Base-by-base conservation (phyloP, 371 early-diverging fungal species). In the Syncephalis fuscata region DNA sequence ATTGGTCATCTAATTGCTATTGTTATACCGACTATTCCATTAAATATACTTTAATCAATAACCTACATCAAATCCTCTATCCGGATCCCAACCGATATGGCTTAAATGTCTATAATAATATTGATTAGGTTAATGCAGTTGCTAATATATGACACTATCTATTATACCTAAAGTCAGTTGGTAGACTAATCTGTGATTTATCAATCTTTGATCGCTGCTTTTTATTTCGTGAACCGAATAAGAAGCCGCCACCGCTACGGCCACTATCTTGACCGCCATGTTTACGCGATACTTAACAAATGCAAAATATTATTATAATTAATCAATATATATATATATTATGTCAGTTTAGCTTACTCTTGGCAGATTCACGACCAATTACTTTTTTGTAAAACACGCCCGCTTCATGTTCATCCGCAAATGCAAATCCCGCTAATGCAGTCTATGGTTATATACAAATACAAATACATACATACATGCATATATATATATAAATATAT, bases 381-480 rank as follows among this genome's bases (percentile, higher is more conserved):
- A 83, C 70, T 57, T 76, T 80, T 46, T 82, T 76, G 56, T 70
- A 71, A 57, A 93, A 89, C 32, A 66, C 61, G 2, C 65, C 58
- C 1, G 90, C 91, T 52, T 91, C 93, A 47, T 64, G 68, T 44
- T 78, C 85, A 55, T 89, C 84, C 19, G 83, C 85, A 63, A 93
- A 93, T 9, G 84, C 82, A 25, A 93, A 69, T 1, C 82, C 94
- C 23, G 81, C 78, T 36, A 83, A 60, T 48, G 73, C 74, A 51
- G 75, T 66, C 82, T 86, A 51, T 9, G 7, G 17, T 1, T n/a
- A 23, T 51, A 5, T 16, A 24, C 1, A 36, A n/a, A n/a, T n/a
- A n/a, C n/a, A n/a, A n/a, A n/a, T n/a, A n/a, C n/a, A n/a, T n/a
- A n/a, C n/a, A n/a, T n/a, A n/a, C n/a, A n/a, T n/a, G n/a, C n/a